Evolutionary conservation across 164 flowering plant species (phyloP), one percentile per base, ranked within the genome.

Genomic region (Hamamelis virginiana): DNA sequence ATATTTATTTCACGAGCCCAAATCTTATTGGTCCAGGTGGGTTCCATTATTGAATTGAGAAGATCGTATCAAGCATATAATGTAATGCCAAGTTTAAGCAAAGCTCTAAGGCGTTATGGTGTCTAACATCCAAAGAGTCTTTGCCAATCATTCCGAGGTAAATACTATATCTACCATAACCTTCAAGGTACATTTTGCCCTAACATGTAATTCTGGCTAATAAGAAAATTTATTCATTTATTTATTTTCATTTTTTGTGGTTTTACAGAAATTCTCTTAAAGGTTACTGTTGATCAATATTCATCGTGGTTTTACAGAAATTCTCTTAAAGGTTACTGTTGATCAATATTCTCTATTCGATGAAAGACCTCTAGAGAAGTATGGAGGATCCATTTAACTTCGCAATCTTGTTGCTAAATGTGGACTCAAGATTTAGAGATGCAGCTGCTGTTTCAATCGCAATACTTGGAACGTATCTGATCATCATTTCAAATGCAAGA

Each of bases 31-130:
- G 43, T 57, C 15, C 89, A 96, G 99, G 99, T 93, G 71, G 99
- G 99, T 63, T 96, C 99, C 27, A 93, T 93, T 19, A 93, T 96
- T 72, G 98, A 96, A 70, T 78, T 96, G 61, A 85, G 98, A 83
- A 89, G 99, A 81, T 96, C 99, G 19, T 96, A 96, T 73, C 95
- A 92, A 80, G 98, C 99, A 48, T 93, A 93, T 56, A 96, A 91
- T 67, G 97, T 96, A 21, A 96, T 96, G 98, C 98, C 98, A 67
- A 81, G 86, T 68, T 76, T 96, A 71, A 91, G 87, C 80, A 91
- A 90, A 77, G 96, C 90, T 70, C 76, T 96, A 25, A 78, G 72
- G 70, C 89, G 95, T 4, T 93, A 91, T 78, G 99, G 96, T 48
- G 85, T 87, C 60, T 86, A 64, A 74, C 13, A 23, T 57, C 8